Base-by-base conservation (phyloP, 257 asterid species). In the Solanum peruvianum region DNA sequence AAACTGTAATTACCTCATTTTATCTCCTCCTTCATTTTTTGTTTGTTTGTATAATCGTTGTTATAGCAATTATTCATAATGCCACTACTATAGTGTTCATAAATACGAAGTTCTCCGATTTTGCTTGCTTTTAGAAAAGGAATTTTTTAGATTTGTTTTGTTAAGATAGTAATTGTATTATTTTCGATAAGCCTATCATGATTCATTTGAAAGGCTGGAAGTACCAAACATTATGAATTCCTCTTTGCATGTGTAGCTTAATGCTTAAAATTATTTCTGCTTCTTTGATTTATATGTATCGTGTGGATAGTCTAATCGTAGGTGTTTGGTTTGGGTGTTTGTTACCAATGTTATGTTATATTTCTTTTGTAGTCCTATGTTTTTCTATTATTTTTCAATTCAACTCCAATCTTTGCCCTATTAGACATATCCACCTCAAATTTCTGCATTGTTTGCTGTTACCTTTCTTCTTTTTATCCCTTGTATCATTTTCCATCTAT, bases 311-410 rank as follows among this genome's bases (percentile, higher is more conserved):
- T 70, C 25, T 71, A 33, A 33, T 71, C 11, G 0, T 70, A 70
- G 3, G 44, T 70, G 44, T 18, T 15, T 13, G n/a, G 64, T 31
- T 33, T 33, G 0, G 14, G 64, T 2, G 1, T 7, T 56, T 56
- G 11, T 56, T 56, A 56, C 64, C 11, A 0, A 18, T 56, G 64
- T 18, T 18, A 56, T 56, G 64, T 56, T 56, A 56, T 0, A 56
- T 56, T 56, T 56, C 11, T 56, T 56, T 56, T 0, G 0, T 7
- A 18, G 8, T 0, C 0, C 64, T 56, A 18, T 56, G n/a, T 56
- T 56, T 56, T 56, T 18, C 4, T 18, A 7, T 56, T 56, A 56
- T 56, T 56, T 49, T 56, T 56, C 11, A 16, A 52, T 18, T 18
- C n/a, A 52, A 2, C n/a, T 7, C 25, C 12, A 58, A 20, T 20